phyloP scores from a whole-genome alignment of 169 alveolate species.

The Plasmodium gonderi region DNA sequence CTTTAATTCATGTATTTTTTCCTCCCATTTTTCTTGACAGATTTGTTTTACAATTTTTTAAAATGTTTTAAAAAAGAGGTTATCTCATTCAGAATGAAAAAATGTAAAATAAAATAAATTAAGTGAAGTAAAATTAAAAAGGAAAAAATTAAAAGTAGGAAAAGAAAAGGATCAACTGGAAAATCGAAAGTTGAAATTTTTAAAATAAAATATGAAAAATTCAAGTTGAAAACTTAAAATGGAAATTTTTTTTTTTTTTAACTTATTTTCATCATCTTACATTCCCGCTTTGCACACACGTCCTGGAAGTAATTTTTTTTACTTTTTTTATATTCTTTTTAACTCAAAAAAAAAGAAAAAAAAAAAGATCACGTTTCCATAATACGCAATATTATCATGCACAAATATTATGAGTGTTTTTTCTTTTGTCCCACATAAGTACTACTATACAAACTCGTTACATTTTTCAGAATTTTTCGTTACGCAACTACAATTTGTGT shows the following conservation, averaged over 20 bases:
- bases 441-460: not conserved
- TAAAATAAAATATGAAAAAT: not conserved
- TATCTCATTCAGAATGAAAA: not conserved
- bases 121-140: not conserved
- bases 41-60: not conserved
- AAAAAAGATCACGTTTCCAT: not conserved
- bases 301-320: not conserved
- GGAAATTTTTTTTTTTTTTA: not conserved
- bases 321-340: not conserved
- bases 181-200: conserved; percentile 1
- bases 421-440: not conserved
- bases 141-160: conserved; percentile 16
- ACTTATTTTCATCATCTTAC: not conserved
- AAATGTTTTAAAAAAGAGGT: not conserved
- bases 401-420: not conserved
- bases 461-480: not conserved
- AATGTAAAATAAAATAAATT: not conserved
- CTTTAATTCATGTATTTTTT: not conserved
- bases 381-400: not conserved
- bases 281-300: not conserved
- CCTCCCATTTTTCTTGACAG: conserved; percentile 8
- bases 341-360: not conserved
- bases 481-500: not conserved
- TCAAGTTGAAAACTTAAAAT: not conserved
- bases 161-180: not conserved